Evolutionary conservation across 345 rosid genomes (phyloP).

Genomic region (Salix udensis): DNA sequence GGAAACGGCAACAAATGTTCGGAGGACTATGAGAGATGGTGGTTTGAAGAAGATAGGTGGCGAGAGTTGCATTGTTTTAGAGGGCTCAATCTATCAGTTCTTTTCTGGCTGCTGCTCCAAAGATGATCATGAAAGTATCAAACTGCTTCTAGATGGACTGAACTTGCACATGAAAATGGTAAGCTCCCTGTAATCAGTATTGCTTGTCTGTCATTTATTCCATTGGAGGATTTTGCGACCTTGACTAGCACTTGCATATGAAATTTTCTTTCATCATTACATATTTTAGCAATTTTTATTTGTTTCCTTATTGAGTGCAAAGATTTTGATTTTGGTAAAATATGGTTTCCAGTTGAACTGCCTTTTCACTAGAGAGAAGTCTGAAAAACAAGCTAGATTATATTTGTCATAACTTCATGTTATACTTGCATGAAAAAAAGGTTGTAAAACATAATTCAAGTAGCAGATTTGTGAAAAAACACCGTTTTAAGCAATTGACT

Average conservation of each 20-base stretch:
- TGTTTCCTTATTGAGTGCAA: neutral
- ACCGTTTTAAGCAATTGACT: too few relatives aligned
- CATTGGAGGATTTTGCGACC: too few relatives aligned
- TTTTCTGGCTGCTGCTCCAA: constrained; percentile 57
- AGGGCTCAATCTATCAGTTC: constrained; percentile 54
- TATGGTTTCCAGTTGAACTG: neutral
- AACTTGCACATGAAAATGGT: constrained; percentile 44
- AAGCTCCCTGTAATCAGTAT: neutral
- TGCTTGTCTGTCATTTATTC: neutral
- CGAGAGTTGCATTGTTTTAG: constrained; percentile 60
- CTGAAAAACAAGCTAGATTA: neutral
- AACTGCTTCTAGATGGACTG: constrained; percentile 40
- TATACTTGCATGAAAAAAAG: neutral
- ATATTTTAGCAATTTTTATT: neutral
- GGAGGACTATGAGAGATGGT: constrained; percentile 52
- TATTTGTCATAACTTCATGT: too few relatives aligned
- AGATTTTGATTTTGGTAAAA: neutral
- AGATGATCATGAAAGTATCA: constrained; percentile 27
- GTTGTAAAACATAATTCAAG: too few relatives aligned
- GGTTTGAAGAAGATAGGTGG: constrained; percentile 65
- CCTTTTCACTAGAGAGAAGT: neutral
- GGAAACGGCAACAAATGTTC: constrained; percentile 59
- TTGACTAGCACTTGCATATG: neutral
- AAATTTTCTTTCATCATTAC: neutral
- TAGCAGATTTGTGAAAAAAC: too few relatives aligned